These are phyloP conservation scores for Fraxinus nigra DNA, from an alignment of 305 asterid genomes.

Conservation along the genomic window DNA sequence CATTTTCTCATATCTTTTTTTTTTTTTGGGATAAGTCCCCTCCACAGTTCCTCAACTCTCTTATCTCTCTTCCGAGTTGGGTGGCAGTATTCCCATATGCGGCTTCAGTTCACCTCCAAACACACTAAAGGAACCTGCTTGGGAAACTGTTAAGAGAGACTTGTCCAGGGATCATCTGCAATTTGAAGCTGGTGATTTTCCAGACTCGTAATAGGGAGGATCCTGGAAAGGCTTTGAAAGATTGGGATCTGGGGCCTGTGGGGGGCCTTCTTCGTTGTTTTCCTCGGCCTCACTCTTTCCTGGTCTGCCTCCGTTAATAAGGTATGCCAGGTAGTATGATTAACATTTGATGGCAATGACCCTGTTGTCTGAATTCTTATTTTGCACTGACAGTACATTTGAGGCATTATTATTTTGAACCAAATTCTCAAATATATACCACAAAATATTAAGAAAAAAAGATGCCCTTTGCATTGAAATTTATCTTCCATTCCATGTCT, in stretches of 20 bases:
- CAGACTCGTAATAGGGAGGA: conserved; percentile 90
- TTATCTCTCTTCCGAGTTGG: no score
- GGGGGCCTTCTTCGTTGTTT: conserved; percentile 96
- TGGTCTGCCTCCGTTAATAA: conserved; percentile 32
- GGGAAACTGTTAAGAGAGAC: conserved; percentile 91
- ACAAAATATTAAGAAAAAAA: no score
- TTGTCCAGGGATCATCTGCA: conserved; percentile 25
- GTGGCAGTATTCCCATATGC: no score
- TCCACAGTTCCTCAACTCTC: no score
- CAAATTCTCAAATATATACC: background rate
- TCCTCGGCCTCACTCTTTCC: conserved; percentile 74
- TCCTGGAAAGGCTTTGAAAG: conserved; percentile 93
- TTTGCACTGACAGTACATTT: background rate
- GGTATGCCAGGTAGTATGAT: conserved; percentile 29
- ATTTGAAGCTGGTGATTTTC: conserved; percentile 81
- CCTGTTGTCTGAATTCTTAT: background rate
- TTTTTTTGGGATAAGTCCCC: no score
- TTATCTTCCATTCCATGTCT: background rate
- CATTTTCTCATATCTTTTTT: no score
- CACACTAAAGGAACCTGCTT: conserved; percentile 88
- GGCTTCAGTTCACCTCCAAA: conserved; percentile 48
- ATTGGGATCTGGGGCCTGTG: conserved; percentile 74
- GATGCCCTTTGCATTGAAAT: background rate
- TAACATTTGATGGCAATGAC: background rate
- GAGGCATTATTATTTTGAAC: background rate